Conservation (phyloP, 2,329 filamentous ascomycete genomes). For the Hypoxylon sp. region DNA sequence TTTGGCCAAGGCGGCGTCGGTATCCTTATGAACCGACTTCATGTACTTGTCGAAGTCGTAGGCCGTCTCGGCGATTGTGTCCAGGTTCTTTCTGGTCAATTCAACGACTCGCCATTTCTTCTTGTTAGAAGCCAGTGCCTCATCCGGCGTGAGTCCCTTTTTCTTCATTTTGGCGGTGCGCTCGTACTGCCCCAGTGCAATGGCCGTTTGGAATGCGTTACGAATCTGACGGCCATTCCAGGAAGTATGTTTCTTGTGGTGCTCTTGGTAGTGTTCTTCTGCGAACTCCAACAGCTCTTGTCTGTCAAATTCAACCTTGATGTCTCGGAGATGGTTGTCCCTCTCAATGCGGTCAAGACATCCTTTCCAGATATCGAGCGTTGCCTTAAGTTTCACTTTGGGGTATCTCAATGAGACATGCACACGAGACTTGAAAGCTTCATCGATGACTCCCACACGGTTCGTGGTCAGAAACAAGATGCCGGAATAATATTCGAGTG, state of each 20-base stretch:
- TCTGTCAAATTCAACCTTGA: conserved; percentile 32
- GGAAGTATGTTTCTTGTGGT: conserved; percentile 14
- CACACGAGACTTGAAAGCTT: conserved; percentile 45
- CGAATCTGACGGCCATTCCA: conserved; percentile 48
- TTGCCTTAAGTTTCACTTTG: conserved; percentile 20
- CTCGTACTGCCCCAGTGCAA: conserved; percentile 36
- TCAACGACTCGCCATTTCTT: conserved; percentile 22
- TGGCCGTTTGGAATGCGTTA: conserved; percentile 46
- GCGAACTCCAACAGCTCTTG: conserved; percentile 28
- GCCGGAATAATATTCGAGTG: conserved; percentile 41
- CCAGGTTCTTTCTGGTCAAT: conserved; percentile 30
- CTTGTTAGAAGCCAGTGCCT: conserved; percentile 17
- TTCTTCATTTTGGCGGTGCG: conserved; percentile 22
- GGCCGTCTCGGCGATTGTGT: conserved; percentile 28
- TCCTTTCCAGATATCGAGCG: conserved; percentile 39
- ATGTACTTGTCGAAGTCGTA: conserved; percentile 34
- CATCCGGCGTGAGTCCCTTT: conserved; percentile 22
- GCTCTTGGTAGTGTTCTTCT: conserved; percentile 23
- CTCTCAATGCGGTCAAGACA: conserved; percentile 38
- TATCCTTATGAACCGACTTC: conserved; percentile 16
- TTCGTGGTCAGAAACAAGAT: conserved; percentile 44
- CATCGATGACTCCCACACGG: conserved; percentile 41
- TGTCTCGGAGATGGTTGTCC: conserved; percentile 19
- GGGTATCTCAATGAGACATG: conserved; percentile 42
- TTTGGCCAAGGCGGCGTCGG: conserved; percentile 26